phyloP scores from a whole-genome alignment of 495 filamentous ascomycete genomes.

The Podospora pseudopauciseta region DNA sequence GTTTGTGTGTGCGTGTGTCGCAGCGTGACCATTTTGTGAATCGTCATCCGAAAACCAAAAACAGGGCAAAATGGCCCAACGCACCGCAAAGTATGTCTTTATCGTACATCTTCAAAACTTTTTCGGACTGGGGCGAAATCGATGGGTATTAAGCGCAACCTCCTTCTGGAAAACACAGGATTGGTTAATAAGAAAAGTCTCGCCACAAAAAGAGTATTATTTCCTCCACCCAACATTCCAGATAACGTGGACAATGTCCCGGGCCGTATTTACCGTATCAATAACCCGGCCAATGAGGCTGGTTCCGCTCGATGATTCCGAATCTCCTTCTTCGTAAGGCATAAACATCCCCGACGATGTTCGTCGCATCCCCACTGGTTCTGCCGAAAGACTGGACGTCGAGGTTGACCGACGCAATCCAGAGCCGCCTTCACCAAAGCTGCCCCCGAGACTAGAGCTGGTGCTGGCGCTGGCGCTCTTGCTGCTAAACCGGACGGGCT shows the following conservation, averaged over 20 bases:
- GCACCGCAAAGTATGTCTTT: slow-evolving; percentile 14
- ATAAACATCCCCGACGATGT: slow-evolving; percentile 83
- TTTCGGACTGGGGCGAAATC: slow-evolving; percentile 29
- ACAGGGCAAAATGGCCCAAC: slow-evolving; percentile 10
- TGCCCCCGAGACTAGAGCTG: slow-evolving; percentile 38
- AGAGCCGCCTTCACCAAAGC: slow-evolving; percentile 16
- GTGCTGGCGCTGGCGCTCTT: slow-evolving; percentile 34
- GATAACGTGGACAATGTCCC: slow-evolving; percentile 92
- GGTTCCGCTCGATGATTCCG: slow-evolving; percentile 45
- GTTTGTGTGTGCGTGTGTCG: slow-evolving; percentile 3
- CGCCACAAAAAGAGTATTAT: slow-evolving; percentile 39
- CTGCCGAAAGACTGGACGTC: slow-evolving; percentile 33
- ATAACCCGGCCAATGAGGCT: slow-evolving; percentile 76
- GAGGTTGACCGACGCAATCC: slow-evolving; percentile 38
- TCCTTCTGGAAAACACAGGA: slow-evolving; percentile 36
- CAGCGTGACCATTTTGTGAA: not conserved
- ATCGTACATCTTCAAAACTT: slow-evolving; percentile 33
- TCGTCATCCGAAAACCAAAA: slow-evolving; percentile 4
- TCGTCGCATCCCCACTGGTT: slow-evolving; percentile 58
- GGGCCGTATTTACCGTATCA: slow-evolving; percentile 93
- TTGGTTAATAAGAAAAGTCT: slow-evolving; percentile 36
- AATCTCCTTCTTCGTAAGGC: slow-evolving; percentile 72
- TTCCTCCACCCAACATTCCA: slow-evolving; percentile 97
- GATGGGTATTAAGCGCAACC: slow-evolving; percentile 27
- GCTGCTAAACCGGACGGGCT: slow-evolving; percentile 34